Conservation (phyloP, 129 eudicot species). For the Pseudognaphalium luteoalbum region DNA sequence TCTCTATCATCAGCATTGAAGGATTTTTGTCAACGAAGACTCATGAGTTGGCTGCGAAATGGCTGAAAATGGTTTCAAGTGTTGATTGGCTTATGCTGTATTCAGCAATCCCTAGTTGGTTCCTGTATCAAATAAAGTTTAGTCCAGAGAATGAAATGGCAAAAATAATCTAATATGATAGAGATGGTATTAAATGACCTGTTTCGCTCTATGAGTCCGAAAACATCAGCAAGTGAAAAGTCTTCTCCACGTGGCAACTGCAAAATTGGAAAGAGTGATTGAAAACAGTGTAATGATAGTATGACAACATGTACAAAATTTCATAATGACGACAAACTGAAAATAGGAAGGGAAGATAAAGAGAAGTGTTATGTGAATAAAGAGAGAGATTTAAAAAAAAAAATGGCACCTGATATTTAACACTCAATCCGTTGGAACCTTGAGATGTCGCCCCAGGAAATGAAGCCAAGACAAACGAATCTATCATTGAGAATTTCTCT, state of each 20-base stretch:
- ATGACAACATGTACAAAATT: neutral
- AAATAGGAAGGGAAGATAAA: neutral
- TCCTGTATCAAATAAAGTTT: constrained; percentile 42
- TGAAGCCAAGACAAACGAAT: constrained; percentile 71
- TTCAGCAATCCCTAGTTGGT: constrained; percentile 72
- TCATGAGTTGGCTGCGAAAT: constrained; percentile 83
- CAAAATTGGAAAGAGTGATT: constrained; percentile 22
- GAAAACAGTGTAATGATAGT: neutral
- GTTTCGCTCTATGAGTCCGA: constrained; percentile 89
- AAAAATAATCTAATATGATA: neutral
- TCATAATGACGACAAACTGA: neutral
- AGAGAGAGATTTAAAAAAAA: neutral
- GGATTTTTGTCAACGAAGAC: neutral
- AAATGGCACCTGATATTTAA: constrained; percentile 72
- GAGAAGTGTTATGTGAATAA: neutral
- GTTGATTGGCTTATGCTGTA: constrained; percentile 98
- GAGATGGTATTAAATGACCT: constrained; percentile 37
- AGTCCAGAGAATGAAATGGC: neutral
- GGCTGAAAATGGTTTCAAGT: constrained; percentile 89
- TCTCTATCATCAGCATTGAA: neutral
- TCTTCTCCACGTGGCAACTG: constrained; percentile 81
- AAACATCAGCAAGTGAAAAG: constrained; percentile 88
- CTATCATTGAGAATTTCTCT: constrained; percentile 76
- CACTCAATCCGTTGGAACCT: constrained; percentile 87
- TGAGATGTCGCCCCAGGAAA: constrained; percentile 81